Base-by-base conservation (phyloP, 345 rosid genomes). In the Eucalyptus sp. region DNA sequence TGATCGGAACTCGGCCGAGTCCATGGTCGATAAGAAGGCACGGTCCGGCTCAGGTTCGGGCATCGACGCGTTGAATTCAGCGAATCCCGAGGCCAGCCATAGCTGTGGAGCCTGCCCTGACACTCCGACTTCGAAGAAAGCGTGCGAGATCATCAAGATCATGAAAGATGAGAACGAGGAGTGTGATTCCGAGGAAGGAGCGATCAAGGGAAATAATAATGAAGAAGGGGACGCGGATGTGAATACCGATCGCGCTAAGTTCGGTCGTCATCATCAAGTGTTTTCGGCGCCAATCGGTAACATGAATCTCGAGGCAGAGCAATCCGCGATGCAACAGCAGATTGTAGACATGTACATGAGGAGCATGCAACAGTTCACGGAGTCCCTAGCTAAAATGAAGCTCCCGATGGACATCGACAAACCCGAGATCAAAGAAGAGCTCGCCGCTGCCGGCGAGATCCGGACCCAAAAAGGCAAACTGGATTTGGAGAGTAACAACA, bases 341-440 rank as follows among this genome's bases (percentile, higher is more conserved):
- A 98, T 96, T 89, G 99, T 96, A 52, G 99, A 97, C 89, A 95
- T 97, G 98, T 97, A 97, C 93, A 97, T 97, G 99, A 97, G 96
- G 86, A 97, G 99, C 87, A 95, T 97, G 98, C 97, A 96, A 20
- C 98, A 96, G 87, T 96, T 96, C 41, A 96, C 98, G 2, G 99
- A 97, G 86, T 96, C 99, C 43, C 91, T 97, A 87, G 96, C 97
- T 9, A 95, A 97, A 54, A 96, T 97, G 99, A 96, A 96, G 93
- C 98, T 97, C 29, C 99, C 98, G 2, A 94, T 96, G 96, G 95
- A 97, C 90, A 93, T 94, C 13, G 96, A 92, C 90, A 95, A 93
- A 48, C 93, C 90, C 1, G 91, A 86, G 43, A n/a, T 88, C 87
- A 80, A 64, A 10, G 93, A 92, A 86, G 92, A 91, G 43, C 29